These are phyloP conservation scores for Candida khao-thaluensis DNA, from an alignment of 805 yeast species.

Conservation along the genomic window DNA sequence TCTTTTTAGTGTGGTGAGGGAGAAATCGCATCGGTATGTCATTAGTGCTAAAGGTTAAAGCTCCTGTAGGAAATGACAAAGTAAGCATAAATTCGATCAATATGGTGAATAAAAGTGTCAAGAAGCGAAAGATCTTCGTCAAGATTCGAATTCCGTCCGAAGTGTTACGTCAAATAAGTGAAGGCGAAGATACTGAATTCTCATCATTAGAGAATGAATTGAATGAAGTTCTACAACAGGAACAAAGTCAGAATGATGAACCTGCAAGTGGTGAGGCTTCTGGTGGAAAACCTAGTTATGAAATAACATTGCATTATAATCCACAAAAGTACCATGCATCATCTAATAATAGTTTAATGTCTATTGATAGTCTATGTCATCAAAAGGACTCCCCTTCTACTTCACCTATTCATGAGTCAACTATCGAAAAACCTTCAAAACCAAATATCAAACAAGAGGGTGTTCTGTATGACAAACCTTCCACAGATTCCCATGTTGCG, in stretches of 20 bases:
- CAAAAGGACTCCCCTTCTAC: neutral
- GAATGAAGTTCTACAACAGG: slow-evolving; percentile 13
- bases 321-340: neutral
- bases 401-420: neutral
- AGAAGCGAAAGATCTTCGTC: neutral
- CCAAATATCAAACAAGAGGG: no score
- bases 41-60: slow-evolving; percentile 5
- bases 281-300: neutral
- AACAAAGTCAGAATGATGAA: neutral
- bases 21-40: slow-evolving; percentile 5
- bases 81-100: slow-evolving; percentile 1
- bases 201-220: slow-evolving; percentile 20
- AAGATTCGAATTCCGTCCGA: slow-evolving; percentile 7
- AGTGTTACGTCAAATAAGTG: neutral
- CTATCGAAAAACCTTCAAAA: neutral
- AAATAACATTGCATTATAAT: neutral
- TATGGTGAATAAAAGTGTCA: neutral
- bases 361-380: neutral
- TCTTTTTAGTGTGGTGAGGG: no score
- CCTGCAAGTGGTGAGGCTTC: neutral
- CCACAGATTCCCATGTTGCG: neutral
- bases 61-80: slow-evolving; percentile 1
- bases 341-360: neutral
- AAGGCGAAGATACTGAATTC: slow-evolving; percentile 6
- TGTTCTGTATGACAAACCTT: no score